Evolutionary conservation across 2,329 filamentous ascomycete species (phyloP).

Genomic region (Verticillium alfalfae): DNA sequence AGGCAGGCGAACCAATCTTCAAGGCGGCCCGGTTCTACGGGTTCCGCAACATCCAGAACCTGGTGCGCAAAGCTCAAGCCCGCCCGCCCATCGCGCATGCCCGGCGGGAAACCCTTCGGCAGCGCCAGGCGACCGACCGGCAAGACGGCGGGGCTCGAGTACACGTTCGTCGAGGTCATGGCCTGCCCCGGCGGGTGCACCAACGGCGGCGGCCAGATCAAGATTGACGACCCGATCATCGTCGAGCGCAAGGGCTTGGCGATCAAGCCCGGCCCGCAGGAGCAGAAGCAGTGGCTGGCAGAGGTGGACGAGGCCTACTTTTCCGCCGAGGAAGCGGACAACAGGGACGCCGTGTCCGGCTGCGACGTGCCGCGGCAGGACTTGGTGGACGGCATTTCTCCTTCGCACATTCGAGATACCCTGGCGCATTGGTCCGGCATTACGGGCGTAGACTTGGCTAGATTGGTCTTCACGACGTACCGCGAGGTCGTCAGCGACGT

Average conservation of each 20-base stretch:
- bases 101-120: conserved; percentile 62
- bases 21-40: conserved; percentile 90
- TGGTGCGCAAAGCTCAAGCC: conserved; percentile 91
- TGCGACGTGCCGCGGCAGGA: conserved; percentile 25
- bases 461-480: conserved; percentile 79
- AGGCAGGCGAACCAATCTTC: conserved; percentile 55
- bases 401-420: conserved; percentile 58
- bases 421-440: conserved; percentile 71
- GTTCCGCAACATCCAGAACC: conserved; percentile 96
- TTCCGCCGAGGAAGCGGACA: conserved; percentile 58
- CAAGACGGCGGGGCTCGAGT: conserved; percentile 54
- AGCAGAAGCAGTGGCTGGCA: conserved; percentile 81
- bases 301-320: conserved; percentile 88
- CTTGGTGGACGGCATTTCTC: conserved; percentile 60
- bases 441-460: conserved; percentile 66
- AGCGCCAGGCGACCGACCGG: conserved; percentile 47
- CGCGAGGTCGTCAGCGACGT: conserved; percentile 93
- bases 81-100: conserved; percentile 69
- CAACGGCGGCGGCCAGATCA: conserved; percentile 94
- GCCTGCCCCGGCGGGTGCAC: conserved; percentile 98
- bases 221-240: conserved; percentile 71
- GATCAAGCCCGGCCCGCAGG: conserved; percentile 61
- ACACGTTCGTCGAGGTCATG: conserved; percentile 98
- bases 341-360: conserved; percentile 14
- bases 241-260: conserved; percentile 39